Base-by-base conservation (phyloP, 2,329 filamentous ascomycete species). In the Neopestalotiopsis clavispora region DNA sequence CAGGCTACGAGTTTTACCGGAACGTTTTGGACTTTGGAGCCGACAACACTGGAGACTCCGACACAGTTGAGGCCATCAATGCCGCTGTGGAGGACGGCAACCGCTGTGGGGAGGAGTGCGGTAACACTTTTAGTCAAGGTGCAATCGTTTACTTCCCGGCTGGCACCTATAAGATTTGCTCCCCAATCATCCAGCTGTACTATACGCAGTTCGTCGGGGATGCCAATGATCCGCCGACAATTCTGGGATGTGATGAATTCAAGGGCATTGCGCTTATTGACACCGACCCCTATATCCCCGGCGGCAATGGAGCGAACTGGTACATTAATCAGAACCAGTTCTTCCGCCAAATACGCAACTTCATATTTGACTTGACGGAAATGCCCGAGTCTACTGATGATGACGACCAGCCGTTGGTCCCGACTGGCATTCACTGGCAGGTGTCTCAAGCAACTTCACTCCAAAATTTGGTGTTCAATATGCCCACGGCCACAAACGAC, bases 21-120 rank as follows among this genome's bases (percentile, higher is more conserved):
- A 88, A 88, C 74, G 87, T 89, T 2, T 88, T 68, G 89, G 83
- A 76, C 86, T 86, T 52, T 13, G 92, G 92, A 49, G 92, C 91
- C 67, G 90, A 86, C 74, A 86, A 86, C 3, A 65, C 52, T 28
- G 69, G 65, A 49, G 64, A 81, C 79, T 75, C 78, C 76, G 72
- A 72, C n/a, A 49, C 67, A 9, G 70, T 68, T 1, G 68, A 68
- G 3, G 68, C 71, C 1, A 70, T 73, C 40, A 70, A 72, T 13
- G 67, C 65, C 10, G 72, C 71, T 13, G 68, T 73, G n/a, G 59
- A 52, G 6, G 69, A 61, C 38, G 65, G 68, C 20, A 60, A 64
- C 4, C 61, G 70, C 9, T 72, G 71, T 45, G 71, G 69, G 9
- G 40, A 61, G 17, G 52, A 62, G 17, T 73, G 72, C 32, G 63